A percentile compares a stretch with the other conserved stretches of the same genome.
Conservation (phyloP, 192 early-diverging fungal genomes). For the Oehlia diaphana region DNA sequence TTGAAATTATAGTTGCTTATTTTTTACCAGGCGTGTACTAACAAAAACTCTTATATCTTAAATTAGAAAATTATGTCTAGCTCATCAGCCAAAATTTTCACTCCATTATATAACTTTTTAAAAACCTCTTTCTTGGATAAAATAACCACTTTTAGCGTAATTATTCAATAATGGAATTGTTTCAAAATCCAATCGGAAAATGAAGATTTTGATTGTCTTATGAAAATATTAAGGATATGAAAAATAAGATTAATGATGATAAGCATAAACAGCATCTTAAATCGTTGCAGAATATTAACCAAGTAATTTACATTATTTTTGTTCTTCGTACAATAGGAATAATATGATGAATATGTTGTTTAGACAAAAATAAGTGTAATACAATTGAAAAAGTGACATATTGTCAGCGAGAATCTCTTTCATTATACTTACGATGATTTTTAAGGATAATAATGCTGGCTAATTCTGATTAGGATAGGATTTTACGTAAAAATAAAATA, state of each 20-base stretch:
- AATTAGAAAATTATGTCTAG: neutral
- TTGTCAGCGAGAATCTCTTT: conserved; percentile 15
- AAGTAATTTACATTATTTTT: conserved; percentile 9
- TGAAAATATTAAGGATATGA: conserved; percentile 4
- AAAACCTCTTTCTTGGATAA: conserved; percentile 11
- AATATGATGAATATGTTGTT: conserved; percentile 1
- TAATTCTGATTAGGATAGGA: conserved; percentile 13
- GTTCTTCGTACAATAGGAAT: neutral
- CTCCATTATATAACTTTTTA: conserved; percentile 20
- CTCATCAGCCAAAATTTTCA: conserved; percentile 4
- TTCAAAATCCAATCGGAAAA: conserved; percentile 10
- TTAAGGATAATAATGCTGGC: neutral
- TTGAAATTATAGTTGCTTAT: neutral
- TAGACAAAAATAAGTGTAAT: conserved; percentile 17
- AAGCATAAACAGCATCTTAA: conserved; percentile 13
- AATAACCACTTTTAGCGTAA: conserved; percentile 19
- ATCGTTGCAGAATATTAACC: conserved; percentile 11
- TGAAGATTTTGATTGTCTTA: neutral
- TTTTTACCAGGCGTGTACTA: too few species aligned
- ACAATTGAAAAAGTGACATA: conserved; percentile 15
- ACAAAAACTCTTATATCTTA: neutral
- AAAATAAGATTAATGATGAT: conserved; percentile 11
- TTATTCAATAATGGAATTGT: conserved; percentile 11
- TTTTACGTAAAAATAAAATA: neutral
- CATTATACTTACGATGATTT: conserved; percentile 15